A percentile compares a stretch with the other conserved stretches of the same genome.
Conservation (phyloP, 805 yeast genomes). For the Yamadazyma endophytica region DNA sequence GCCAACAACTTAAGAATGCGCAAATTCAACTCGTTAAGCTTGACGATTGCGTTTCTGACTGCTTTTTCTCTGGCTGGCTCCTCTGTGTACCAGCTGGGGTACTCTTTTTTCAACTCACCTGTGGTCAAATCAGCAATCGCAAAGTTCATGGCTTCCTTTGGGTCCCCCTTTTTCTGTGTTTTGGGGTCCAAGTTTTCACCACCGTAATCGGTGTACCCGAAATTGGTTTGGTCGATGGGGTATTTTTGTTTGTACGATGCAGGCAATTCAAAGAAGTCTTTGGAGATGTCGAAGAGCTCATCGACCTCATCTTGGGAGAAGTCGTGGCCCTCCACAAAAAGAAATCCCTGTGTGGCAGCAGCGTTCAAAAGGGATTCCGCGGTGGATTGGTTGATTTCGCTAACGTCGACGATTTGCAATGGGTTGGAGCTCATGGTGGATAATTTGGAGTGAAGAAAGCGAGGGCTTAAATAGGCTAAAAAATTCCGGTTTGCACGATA, state of each 20-base stretch:
- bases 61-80: slow-evolving; percentile 38
- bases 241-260: slow-evolving; percentile 45
- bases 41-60: slow-evolving; percentile 31
- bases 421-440: slow-evolving; percentile 45
- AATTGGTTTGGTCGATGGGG: slow-evolving; percentile 52
- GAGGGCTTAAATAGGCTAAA: too few species aligned
- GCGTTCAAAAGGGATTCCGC: slow-evolving; percentile 54
- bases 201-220: slow-evolving; percentile 55
- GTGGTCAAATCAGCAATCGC: slow-evolving; percentile 47
- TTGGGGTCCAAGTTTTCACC: slow-evolving; percentile 48
- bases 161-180: slow-evolving; percentile 45
- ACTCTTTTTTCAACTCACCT: slow-evolving; percentile 34
- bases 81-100: slow-evolving; percentile 50
- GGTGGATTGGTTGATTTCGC: slow-evolving; percentile 36
- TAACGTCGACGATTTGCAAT: slow-evolving; percentile 54
- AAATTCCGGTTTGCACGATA: too few species aligned
- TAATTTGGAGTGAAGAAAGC: too few species aligned
- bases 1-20: slow-evolving; percentile 55
- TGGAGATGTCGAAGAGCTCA: slow-evolving; percentile 44
- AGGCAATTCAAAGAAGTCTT: slow-evolving; percentile 50
- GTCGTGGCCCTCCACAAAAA: slow-evolving; percentile 66
- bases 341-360: slow-evolving; percentile 60
- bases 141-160: slow-evolving; percentile 69
- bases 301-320: slow-evolving; percentile 54
- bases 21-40: slow-evolving; percentile 48